Evolutionary conservation across 139 green algal species (phyloP).

Genomic region (Micractinium sp.): DNA sequence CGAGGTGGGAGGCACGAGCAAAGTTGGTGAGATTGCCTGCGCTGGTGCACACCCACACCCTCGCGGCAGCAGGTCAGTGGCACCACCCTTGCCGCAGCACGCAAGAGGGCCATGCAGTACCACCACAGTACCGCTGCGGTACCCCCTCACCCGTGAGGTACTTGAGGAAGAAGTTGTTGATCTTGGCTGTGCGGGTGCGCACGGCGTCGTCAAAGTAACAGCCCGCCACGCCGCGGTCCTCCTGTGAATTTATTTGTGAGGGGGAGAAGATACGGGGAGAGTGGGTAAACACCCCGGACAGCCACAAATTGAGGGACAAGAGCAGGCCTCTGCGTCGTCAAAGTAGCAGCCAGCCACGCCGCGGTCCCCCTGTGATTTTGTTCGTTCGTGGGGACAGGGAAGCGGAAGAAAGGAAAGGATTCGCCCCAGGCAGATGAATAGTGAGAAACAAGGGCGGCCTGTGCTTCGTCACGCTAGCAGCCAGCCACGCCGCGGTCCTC

Average conservation of each 20-base stretch:
- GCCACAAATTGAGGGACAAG: not conserved
- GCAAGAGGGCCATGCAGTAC: not conserved
- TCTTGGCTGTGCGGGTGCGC: constrained; percentile 77
- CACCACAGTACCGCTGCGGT: no score
- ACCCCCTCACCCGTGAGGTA: constrained; percentile 78
- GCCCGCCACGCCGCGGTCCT: constrained; percentile 26
- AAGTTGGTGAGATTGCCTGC: no score
- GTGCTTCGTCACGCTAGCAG: no score
- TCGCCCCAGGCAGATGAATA: no score
- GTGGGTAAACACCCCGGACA: not conserved
- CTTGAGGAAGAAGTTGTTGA: constrained; percentile 97
- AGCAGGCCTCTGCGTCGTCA: not conserved
- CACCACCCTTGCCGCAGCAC: not conserved
- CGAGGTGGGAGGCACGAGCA: no score
- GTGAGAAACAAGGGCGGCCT: no score
- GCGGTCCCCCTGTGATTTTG: not conserved
- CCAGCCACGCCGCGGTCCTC: not conserved
- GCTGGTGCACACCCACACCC: constrained; percentile 48
- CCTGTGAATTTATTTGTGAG: not conserved
- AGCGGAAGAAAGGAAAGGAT: no score
- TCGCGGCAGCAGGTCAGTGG: constrained; percentile 71
- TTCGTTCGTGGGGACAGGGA: no score
- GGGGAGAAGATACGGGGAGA: not conserved
- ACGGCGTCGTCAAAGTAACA: constrained; percentile 61
- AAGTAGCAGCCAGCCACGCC: not conserved